Percentiles rank a stretch among this genome's conserved stretches.
These are phyloP conservation scores for Gossypium australe DNA, from an alignment of 345 rosid genomes.

Conservation along the genomic window DNA sequence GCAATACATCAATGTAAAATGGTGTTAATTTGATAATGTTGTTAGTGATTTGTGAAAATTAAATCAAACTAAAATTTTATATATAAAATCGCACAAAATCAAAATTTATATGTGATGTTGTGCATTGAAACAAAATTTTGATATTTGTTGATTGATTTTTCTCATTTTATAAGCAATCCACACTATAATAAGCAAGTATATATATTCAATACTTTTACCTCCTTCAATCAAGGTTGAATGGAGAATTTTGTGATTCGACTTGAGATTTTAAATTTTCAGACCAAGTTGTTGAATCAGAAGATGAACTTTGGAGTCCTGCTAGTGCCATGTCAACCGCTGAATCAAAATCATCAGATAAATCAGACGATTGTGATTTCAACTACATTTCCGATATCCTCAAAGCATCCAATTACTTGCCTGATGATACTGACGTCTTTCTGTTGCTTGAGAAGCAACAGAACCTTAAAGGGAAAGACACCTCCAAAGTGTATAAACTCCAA, in stretches of 20 bases:
- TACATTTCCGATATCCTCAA: slow-evolving; percentile 70
- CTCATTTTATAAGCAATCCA: no score
- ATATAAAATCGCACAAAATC: no score
- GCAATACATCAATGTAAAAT: no score
- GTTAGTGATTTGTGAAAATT: no score
- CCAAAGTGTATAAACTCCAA: slow-evolving; percentile 41
- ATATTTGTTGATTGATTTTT: no score
- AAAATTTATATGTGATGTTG: no score
- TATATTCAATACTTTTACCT: not conserved
- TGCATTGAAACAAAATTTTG: no score
- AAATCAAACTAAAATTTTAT: no score
- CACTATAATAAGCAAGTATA: no score
- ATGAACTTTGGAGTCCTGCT: slow-evolving; percentile 51
- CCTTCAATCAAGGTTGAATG: slow-evolving; percentile 1
- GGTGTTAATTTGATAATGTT: no score
- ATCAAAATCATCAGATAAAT: slow-evolving; percentile 31
- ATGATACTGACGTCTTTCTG: slow-evolving; percentile 51
- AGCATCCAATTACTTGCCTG: slow-evolving; percentile 49
- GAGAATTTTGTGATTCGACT: not conserved
- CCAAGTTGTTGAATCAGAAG: slow-evolving; percentile 44
- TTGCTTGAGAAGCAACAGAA: slow-evolving; percentile 76
- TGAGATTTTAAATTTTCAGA: slow-evolving; percentile 27
- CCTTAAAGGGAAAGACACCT: slow-evolving; percentile 49
- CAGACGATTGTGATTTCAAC: slow-evolving; percentile 44
- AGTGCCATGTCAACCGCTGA: slow-evolving; percentile 29